phyloP scores from a whole-genome alignment of 1,284 basidiomycete species.

The Malassezia psittaci region DNA sequence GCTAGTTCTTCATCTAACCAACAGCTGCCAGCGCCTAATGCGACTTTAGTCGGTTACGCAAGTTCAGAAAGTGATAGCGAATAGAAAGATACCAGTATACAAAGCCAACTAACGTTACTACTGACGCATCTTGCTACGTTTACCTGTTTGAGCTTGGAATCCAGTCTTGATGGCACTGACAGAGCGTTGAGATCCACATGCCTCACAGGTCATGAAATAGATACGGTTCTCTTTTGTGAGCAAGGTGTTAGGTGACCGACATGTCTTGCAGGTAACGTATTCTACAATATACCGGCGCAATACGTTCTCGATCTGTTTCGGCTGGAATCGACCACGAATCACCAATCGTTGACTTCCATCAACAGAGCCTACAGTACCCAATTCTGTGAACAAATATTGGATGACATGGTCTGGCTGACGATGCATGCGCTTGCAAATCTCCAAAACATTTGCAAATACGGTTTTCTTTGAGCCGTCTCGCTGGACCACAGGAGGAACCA shows the following conservation, averaged over 20 bases:
- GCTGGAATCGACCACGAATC: constrained; percentile 95
- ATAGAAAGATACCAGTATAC: constrained; percentile 2
- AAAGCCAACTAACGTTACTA: neutral
- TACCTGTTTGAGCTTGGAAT: constrained; percentile 91
- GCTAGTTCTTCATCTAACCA: too few relatives aligned
- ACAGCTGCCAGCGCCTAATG: neutral
- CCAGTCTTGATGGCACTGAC: constrained; percentile 96
- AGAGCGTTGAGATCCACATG: constrained; percentile 79
- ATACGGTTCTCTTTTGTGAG: constrained; percentile 96
- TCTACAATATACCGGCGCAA: constrained; percentile 94
- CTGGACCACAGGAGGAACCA: constrained; percentile 88
- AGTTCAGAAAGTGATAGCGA: constrained; percentile 8
- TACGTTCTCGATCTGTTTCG: constrained; percentile 97
- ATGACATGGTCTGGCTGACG: constrained; percentile 98
- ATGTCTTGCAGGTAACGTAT: constrained; percentile 99
- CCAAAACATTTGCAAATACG: constrained; percentile 88
- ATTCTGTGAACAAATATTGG: constrained; percentile 90
- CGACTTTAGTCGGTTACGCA: constrained; percentile 6
- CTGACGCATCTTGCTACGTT: constrained; percentile 40
- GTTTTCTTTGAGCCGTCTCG: constrained; percentile 93
- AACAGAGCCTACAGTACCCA: constrained; percentile 93
- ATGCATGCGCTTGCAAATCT: constrained; percentile 98
- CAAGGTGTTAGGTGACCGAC: constrained; percentile 94
- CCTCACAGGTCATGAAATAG: constrained; percentile 96
- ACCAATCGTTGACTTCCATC: constrained; percentile 86